phyloP scores from a whole-genome alignment of 192 early-diverging fungal species.

The Chytriomyces hyalinus region DNA sequence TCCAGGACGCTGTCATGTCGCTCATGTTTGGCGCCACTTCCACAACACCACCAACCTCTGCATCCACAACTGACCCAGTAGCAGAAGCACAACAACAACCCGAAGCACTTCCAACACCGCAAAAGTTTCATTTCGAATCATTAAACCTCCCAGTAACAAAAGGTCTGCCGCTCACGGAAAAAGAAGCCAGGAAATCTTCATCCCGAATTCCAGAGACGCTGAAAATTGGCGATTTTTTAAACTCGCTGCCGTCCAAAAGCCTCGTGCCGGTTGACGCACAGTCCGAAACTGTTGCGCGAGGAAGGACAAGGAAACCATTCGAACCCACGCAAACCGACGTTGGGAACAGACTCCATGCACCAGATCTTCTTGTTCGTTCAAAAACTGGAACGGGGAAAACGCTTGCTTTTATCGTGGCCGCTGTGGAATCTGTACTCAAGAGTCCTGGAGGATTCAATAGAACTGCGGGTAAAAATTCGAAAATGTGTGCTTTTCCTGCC shows the following conservation, averaged over 20 bases:
- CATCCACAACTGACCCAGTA: no score
- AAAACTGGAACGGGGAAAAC: slow-evolving; percentile 97
- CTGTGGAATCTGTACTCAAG: slow-evolving; percentile 71
- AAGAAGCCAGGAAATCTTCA: no score
- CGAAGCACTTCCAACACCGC: no score
- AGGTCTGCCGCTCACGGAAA: no score
- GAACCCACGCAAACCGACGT: neutral
- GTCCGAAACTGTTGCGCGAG: no score
- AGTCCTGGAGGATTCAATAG: slow-evolving; percentile 42
- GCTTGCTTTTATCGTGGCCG: slow-evolving; percentile 86
- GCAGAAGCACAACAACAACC: no score
- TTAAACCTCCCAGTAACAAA: no score
- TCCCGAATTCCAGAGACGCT: neutral
- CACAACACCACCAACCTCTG: neutral
- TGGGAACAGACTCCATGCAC: neutral
- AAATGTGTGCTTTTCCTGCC: neutral
- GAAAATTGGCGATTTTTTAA: neutral
- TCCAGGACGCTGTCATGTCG: slow-evolving; percentile 82
- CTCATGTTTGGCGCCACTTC: slow-evolving; percentile 61
- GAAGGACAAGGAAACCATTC: no score
- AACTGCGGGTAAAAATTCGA: neutral
- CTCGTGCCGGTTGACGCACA: neutral
- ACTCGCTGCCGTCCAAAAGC: neutral
- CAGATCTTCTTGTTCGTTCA: slow-evolving; percentile 87
- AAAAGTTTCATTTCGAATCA: no score